Evolutionary conservation across 2,329 filamentous ascomycete species (phyloP), one percentile per base, ranked within the genome.

Genomic region (Xylariales sp.): DNA sequence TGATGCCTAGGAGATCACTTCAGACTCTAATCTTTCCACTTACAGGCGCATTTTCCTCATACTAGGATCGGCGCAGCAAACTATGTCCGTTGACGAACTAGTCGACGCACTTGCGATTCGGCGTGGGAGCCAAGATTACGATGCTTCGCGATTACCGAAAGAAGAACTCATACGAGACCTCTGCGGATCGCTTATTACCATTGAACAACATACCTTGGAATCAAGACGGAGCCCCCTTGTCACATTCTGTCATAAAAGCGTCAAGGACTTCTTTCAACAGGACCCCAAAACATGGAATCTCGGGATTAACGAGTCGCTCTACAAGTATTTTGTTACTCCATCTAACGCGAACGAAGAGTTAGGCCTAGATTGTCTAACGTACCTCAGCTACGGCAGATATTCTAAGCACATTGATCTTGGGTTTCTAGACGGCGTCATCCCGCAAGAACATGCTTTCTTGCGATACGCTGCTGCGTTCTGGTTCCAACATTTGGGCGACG

Each of bases 391-490:
- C 28, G 9, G 32, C 18, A 54, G 67, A 41, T 69, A 69, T 23
- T 58, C 67, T 12, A 69, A 69, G 46, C 67, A 61, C 12, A 54
- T 69, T 1, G 55, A 69, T 36, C 54, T 69, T 6, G 48, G 34
- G 0, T 66, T 66, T 46, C 28, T 66, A 3, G 43, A 57, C 30
- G 30, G n/a, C 12, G 23, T 18, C 4, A 52, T 66, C 16, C 62
- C 63, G 43, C 66, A 66, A 50, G 67, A 69, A 9, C 67, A 69
- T 48, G 57, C 67, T 12, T 69, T 69, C 43, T 23, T 69, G 16
- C 30, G 52, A 52, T 69, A 69, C 16, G 67, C 67, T 16, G 62
- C 58, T 30, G 63, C 63, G 3, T 69, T 69, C 23, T 69, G 67
- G 67, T 69, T 69, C 30, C 67, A 69, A 34, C 67, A 69, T 49